Base-by-base conservation (phyloP, 2,329 filamentous ascomycete genomes). In the Neofusicoccum sp. region DNA sequence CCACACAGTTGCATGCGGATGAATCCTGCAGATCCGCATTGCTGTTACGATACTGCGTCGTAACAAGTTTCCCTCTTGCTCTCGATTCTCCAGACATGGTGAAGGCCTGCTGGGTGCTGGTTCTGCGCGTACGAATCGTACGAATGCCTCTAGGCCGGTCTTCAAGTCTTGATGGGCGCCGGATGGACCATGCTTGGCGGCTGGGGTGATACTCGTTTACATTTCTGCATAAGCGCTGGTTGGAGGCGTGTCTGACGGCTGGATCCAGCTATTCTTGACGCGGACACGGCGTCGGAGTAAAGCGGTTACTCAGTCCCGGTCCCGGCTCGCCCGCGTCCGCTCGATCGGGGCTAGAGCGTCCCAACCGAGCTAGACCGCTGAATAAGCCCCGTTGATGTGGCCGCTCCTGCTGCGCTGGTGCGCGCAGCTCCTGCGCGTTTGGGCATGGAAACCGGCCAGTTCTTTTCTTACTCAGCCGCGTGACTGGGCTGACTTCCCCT, bases 221-320 rank as follows among this genome's bases (percentile, higher is more conserved):
- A 56, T 56, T 44, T 28, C 52, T 39, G 37, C 41, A 14, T 58
- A 58, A 58, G 54, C 54, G 54, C 29, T 58, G 29, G 29, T 16
- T 36, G 29, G 37, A 58, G 54, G 22, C 3, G 33, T 43, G 54
- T 58, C 54, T 58, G 16, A 56, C 52, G 12, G 9, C 36, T 41
- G 52, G 52, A 49, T 49, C 14, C 45, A 37, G 48, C 48, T 50
- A 50, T 58, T 58, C 54, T 58, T 58, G 54, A 58, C 54, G 39
- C 14, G n/a, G 41, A 45, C 54, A 36, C 29, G 14, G 54, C 29
- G 28, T 58, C 54, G 54, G 54, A 45, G 16, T 29, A 58, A 58
- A 58, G 39, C 39, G 54, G 29, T 58, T 44, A 29, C 54, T 58
- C 54, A 45, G 54, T 43, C 28, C 54, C 54, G 54, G 54, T 16